Percentiles rank a stretch among this genome's conserved stretches.
phyloP scores from a whole-genome alignment of 768 basidiomycete species.

The Boletus speciosus region DNA sequence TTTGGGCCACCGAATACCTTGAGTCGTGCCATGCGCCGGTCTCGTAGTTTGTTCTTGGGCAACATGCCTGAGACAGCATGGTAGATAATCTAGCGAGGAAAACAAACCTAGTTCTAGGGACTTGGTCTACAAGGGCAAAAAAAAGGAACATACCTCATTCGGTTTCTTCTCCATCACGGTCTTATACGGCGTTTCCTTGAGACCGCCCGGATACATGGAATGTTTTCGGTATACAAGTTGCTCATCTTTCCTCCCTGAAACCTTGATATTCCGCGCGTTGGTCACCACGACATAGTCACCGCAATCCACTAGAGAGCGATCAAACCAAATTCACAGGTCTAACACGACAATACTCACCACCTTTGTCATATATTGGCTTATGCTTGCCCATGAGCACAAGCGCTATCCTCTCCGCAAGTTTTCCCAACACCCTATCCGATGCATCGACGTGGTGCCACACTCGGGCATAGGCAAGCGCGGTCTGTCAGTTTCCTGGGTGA shows the following conservation, averaged over 20 bases:
- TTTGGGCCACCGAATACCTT: conserved; percentile 82
- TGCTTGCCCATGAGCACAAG: conserved; percentile 98
- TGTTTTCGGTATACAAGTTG: conserved; percentile 88
- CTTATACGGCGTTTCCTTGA: conserved; percentile 87
- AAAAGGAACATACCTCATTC: conserved; percentile 65
- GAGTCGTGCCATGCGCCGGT: conserved; percentile 81
- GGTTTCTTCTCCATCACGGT: conserved; percentile 83
- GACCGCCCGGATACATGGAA: conserved; percentile 87
- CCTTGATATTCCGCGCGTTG: conserved; percentile 76
- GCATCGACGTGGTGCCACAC: conserved; percentile 97
- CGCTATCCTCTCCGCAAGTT: conserved; percentile 91
- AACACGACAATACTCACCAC: conserved; percentile 49
- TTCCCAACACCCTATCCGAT: conserved; percentile 85
- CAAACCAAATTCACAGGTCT: neutral
- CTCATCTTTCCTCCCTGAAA: conserved; percentile 86
- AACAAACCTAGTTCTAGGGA: neutral
- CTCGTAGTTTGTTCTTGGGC: conserved; percentile 94
- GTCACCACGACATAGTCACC: conserved; percentile 98
- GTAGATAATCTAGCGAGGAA: conserved; percentile 72
- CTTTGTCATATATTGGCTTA: conserved; percentile 94
- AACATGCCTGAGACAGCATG: conserved; percentile 98
- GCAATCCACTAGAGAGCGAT: conserved; percentile 70
- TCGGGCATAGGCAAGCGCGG: conserved; percentile 91
- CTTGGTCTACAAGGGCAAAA: neutral
- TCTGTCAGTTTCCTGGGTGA: conserved; percentile 45